phyloP scores from a whole-genome alignment of 2,329 filamentous ascomycete genomes.

The Cercospora sp. region DNA sequence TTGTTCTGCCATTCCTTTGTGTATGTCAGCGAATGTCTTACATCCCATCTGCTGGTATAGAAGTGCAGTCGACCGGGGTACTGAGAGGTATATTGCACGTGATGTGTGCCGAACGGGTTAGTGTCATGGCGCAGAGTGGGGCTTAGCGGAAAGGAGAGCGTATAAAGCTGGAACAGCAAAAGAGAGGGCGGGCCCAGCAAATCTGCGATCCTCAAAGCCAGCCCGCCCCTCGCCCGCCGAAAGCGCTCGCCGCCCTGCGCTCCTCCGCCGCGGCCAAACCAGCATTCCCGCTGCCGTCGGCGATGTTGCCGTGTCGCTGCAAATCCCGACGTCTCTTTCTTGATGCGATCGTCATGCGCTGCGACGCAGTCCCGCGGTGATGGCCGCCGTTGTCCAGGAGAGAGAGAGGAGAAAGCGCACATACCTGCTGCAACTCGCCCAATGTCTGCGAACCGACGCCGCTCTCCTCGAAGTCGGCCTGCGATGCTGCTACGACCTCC shows the following conservation, averaged over 20 bases:
- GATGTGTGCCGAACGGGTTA: constrained; percentile 39
- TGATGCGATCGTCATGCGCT: not conserved
- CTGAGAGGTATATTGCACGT: constrained; percentile 23
- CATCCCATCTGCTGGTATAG: not conserved
- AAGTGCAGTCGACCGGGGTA: not conserved
- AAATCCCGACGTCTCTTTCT: not conserved
- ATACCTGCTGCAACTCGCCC: constrained; percentile 83
- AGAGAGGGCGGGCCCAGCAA: constrained; percentile 45
- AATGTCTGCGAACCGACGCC: constrained; percentile 86
- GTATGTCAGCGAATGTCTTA: constrained; percentile 15
- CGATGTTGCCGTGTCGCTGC: not conserved
- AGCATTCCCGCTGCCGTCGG: constrained; percentile 1
- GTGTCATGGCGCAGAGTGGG: constrained; percentile 28
- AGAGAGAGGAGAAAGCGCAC: constrained; percentile 20
- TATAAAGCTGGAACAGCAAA: constrained; percentile 49
- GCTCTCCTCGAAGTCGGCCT: constrained; percentile 94
- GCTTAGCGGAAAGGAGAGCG: constrained; percentile 31
- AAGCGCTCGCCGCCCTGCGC: constrained; percentile 12
- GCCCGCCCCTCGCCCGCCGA: constrained; percentile 44
- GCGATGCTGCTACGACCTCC: constrained; percentile 62
- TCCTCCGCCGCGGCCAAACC: constrained; percentile 24
- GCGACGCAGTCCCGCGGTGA: not conserved
- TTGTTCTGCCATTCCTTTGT: constrained; percentile 89
- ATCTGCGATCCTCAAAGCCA: constrained; percentile 42
- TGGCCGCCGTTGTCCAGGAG: not conserved